Evolutionary conservation across 2,329 filamentous ascomycete genomes (phyloP), one percentile per base, ranked within the genome.

Genomic region (Curvularia hawaiiensis): DNA sequence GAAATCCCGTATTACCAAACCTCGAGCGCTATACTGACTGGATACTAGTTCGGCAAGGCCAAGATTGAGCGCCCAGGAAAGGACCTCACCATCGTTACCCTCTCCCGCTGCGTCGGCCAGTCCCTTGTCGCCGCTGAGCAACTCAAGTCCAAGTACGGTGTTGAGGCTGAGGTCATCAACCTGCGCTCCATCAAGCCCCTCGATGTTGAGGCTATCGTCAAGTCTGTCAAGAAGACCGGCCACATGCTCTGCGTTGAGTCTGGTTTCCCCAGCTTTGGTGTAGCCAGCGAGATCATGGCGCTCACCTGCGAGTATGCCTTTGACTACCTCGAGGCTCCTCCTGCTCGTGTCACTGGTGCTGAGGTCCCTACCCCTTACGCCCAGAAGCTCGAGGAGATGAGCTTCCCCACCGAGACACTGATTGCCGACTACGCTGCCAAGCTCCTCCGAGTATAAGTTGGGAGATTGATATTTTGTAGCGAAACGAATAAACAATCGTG

Each of bases 181-280:
- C 88, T 99, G 75, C 92, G 95, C 73, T 97, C 93, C 68, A 83
- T 99, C 82, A 99, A 98, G 85, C 95, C 95, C 43, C 86, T 99
- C 66, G 95, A 99, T 74, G 85, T 99, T 59, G 93, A 98, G 80
- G 85, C 92, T 66, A 98, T 99, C 73, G 84, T 98, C 79, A 92
- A 96, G 79, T 97, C 93, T 12, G 89, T 99, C 77, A 98, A 99
- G 90, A 99, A 99, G 89, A 99, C 95, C 18, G 90, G 91, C 77
- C 90, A 90, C 74, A 87, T 99, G 62, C 85, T 99, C 78, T 88
- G 88, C 41, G 92, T 99, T 68, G 94, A 98, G 82, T 97, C 92
- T 56, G 95, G 94, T 65, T 99, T 93, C 87, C 95, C 95, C 63
- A 91, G 91, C 73, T 99, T 93, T 76, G 95, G 95, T 77, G 92